phyloP scores from a whole-genome alignment of 2,329 filamentous ascomycete genomes.

The Tolypocladium amazonense region DNA sequence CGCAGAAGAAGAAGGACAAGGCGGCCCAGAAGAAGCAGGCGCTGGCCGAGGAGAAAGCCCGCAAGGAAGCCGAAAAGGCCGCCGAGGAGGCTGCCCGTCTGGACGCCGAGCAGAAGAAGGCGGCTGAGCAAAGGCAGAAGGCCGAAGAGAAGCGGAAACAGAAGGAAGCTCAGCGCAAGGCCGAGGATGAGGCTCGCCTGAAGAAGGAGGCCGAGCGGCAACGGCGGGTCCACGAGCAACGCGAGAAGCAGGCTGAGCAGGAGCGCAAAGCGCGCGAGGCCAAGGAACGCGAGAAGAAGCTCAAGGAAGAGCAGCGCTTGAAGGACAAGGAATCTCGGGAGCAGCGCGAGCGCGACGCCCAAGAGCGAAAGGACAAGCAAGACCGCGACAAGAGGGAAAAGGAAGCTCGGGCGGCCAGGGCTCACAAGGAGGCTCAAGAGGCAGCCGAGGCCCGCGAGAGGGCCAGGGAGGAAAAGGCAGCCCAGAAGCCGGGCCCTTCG shows the following conservation, averaged over 20 bases:
- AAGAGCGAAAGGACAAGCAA: conserved; percentile 50
- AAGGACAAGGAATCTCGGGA: conserved; percentile 71
- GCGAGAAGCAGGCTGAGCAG: conserved; percentile 72
- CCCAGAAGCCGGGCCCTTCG: conserved; percentile 21
- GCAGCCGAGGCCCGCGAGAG: conserved; percentile 41
- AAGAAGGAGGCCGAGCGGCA: conserved; percentile 79
- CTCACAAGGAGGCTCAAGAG: conserved; percentile 46
- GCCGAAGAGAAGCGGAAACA: conserved; percentile 87
- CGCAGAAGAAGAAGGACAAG: conserved; percentile 92
- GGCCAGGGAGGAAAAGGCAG: conserved; percentile 55
- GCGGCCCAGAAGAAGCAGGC: conserved; percentile 79
- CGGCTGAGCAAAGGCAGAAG: conserved; percentile 70
- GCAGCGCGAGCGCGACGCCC: conserved; percentile 58
- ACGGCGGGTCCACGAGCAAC: conserved; percentile 70
- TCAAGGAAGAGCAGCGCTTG: conserved; percentile 71
- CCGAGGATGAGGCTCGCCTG: conserved; percentile 77
- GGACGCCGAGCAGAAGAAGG: conserved; percentile 65
- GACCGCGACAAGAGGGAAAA: conserved; percentile 53
- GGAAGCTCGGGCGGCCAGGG: conserved; percentile 43
- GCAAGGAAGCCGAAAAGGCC: conserved; percentile 78
- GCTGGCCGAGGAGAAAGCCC: conserved; percentile 83
- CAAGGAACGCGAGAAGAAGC: conserved; percentile 66
- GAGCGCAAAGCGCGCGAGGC: conserved; percentile 64
- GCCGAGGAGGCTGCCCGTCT: conserved; percentile 72
- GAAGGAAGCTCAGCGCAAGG: conserved; percentile 81